These are phyloP conservation scores for Arabidopsis hybrid DNA, from an alignment of 441 rosid species.

Conservation along the genomic window DNA sequence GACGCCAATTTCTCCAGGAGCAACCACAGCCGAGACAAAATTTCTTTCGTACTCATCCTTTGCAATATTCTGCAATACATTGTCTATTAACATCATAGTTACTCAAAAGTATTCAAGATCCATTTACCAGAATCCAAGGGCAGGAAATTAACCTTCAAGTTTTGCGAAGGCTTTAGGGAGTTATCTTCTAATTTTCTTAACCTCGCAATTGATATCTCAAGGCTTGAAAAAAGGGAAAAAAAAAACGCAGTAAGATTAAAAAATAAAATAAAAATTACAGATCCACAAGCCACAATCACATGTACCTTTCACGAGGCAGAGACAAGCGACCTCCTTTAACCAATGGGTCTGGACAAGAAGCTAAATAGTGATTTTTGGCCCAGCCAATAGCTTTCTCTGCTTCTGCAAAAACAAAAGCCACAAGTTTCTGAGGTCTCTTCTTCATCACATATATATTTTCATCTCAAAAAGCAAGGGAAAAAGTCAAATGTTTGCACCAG, in stretches of 20 bases:
- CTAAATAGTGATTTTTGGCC: slow-evolving; percentile 89
- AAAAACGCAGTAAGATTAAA: slow-evolving; percentile 39
- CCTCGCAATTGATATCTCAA: slow-evolving; percentile 80
- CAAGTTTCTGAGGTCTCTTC: slow-evolving; percentile 23
- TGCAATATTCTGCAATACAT: slow-evolving; percentile 66
- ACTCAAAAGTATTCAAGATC: slow-evolving; percentile 21
- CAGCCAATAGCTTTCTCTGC: slow-evolving; percentile 95
- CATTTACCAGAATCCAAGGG: slow-evolving; percentile 28
- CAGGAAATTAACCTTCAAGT: slow-evolving; percentile 70
- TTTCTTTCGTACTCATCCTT: slow-evolving; percentile 87
- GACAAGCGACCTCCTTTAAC: slow-evolving; percentile 74
- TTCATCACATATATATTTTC: slow-evolving; percentile 2
- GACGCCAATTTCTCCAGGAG: slow-evolving; percentile 94
- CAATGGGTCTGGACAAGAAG: slow-evolving; percentile 67
- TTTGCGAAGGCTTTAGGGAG: slow-evolving; percentile 67
- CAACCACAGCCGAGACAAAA: slow-evolving; percentile 90
- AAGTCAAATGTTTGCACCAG: slow-evolving; percentile 10
- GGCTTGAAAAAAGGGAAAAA: slow-evolving; percentile 57
- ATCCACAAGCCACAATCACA: slow-evolving; percentile 28
- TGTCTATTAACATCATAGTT: slow-evolving; percentile 34
- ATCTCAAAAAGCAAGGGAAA: slow-evolving; percentile 1
- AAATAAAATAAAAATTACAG: slow-evolving; percentile 11
- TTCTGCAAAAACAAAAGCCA: slow-evolving; percentile 58
- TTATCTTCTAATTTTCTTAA: slow-evolving; percentile 75
- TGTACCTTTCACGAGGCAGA: slow-evolving; percentile 85